Base-by-base conservation (phyloP, 1,284 basidiomycete species). In the Cryptococcus depauperatus region DNA sequence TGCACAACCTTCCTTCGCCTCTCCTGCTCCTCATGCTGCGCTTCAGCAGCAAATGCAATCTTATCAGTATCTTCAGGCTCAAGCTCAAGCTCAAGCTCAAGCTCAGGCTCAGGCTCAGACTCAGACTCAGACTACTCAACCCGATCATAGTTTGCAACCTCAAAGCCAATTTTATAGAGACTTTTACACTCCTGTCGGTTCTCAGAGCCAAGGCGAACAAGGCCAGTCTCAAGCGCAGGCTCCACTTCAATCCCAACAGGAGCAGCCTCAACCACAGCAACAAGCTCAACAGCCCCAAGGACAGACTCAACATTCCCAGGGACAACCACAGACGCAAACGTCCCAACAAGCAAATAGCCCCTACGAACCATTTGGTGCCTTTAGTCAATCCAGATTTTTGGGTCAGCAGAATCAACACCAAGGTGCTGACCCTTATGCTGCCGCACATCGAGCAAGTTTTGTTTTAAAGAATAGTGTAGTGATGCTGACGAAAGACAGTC, bases 1-100 rank as follows among this genome's bases (percentile, higher is more conserved):
- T 37, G 45, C 50, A 18, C 56, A 53, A 46, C 56, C 55, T 29
- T 47, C 52, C 18, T 64, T 56, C 48, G 48, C 48, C 40, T 18
- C 35, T 22, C 19, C 35, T 22, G 52, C 61, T 22, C 60, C 62
- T 40, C 61, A 62, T 40, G 59, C 60, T 27, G 57, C 60, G 4
- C 58, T 61, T 18, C 63, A 64, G 53, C 58, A 64, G 39, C 67
- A 68, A 50, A 63, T 54, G 59, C 58, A 61, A 33, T 53, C 62
- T 22, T 60, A 63, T 49, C 61, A 64, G 42, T 57, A 52, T 35
- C 49, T 52, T 29, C 59, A 60, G 34, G 50, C 57, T 28, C 57
- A 57, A 48, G 33, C 50, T 35, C 42, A 56, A 21, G 50, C 50
- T 29, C 57, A 57, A 43, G 50, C 57, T 28, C 57, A 57, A 48